Evolutionary conservation across 2,329 filamentous ascomycete genomes (phyloP), one percentile per base, ranked within the genome.

Genomic region (Monosporascus cannonballus): DNA sequence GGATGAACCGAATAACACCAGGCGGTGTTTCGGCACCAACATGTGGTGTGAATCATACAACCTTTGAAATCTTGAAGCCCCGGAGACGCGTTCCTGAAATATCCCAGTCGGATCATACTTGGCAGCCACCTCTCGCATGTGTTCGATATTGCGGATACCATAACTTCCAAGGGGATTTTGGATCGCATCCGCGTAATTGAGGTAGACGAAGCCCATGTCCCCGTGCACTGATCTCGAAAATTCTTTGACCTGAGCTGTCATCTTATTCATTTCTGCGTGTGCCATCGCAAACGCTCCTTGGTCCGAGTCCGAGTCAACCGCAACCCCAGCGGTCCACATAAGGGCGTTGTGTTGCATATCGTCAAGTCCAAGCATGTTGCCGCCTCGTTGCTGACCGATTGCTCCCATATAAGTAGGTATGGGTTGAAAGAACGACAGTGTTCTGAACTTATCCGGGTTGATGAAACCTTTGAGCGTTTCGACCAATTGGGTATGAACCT

Each of bases 31-130:
- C 37, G n/a, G n/a, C 18, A 39, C 37, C 37, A 39, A 39, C n/a
- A 39, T 18, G 17, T 39, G 17, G 17, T n/a, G 25, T 48, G 34
- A n/a, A 48, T 48, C 15, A 42, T 18, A 5, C 18, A 5, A 61
- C 57, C 18, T 53, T 55, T 9, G 59, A 61, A 48, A 64, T 57
- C 53, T 70, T 71, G 52, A 66, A 70, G 5, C 68, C 68, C 67
- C 68, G 0, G 66, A 59, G 24, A 68, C 54, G 14, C 64, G 61
- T 25, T 54, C 64, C 52, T 66, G 67, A 47, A 69, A 69, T 1
- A 67, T 51, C 0, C 53, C 57, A 5, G 57, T 51, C 3, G 67
- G 64, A 17, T 69, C 67, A 22, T 66, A 69, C 15, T 56, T 58
- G 3, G 58, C 55, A 7, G 62, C 62, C 8, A 64, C 64, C 5